Conservation (phyloP, 208 protist species). For the Tritrichomonas foetus region DNA sequence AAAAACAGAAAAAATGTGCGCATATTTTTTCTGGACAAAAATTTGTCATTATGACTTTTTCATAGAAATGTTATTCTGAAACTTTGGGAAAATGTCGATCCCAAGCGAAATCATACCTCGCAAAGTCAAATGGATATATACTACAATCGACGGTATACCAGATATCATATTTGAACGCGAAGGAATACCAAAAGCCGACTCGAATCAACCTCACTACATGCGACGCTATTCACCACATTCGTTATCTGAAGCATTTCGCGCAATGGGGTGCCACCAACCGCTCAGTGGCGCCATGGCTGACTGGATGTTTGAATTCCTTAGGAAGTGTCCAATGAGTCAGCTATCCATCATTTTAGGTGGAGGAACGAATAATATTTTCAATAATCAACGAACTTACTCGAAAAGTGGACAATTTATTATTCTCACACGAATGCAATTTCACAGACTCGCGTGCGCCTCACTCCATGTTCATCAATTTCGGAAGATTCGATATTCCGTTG, state of each 20-base stretch:
- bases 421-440: not conserved
- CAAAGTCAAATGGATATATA: not conserved
- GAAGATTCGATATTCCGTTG: conserved; percentile 7
- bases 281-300: not conserved
- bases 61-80: no score
- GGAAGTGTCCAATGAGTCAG: not conserved
- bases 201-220: not conserved
- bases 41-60: no score
- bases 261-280: not conserved
- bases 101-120: no score
- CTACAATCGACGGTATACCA: not conserved
- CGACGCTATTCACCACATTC: not conserved
- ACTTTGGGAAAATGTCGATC: no score
- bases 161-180: not conserved
- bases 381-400: not conserved
- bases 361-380: not conserved
- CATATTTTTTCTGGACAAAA: no score
- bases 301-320: not conserved
- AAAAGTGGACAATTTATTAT: not conserved
- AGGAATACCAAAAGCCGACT: not conserved
- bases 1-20: no score
- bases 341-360: not conserved
- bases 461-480: conserved; percentile 15
- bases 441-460: not conserved
- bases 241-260: not conserved